These are phyloP conservation scores for Diaporthe helianthi DNA, from an alignment of 2,329 filamentous ascomycete genomes.

Conservation along the genomic window DNA sequence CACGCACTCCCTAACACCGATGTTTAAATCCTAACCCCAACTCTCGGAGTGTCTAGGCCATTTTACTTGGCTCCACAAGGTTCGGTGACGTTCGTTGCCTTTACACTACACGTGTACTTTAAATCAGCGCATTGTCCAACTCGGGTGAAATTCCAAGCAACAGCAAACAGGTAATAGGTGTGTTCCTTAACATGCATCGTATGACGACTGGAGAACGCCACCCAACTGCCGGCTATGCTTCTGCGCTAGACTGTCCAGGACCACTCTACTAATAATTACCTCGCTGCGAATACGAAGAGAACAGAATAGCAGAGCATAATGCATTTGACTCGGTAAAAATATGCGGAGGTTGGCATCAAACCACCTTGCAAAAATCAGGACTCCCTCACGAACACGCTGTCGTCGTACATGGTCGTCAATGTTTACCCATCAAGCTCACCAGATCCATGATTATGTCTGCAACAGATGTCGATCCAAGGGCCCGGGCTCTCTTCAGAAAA, in stretches of 20 bases:
- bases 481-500: neutral
- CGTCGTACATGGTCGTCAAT: neutral
- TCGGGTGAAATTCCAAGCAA: no score
- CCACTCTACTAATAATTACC: no score
- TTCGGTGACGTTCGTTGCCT: neutral
- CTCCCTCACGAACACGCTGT: neutral
- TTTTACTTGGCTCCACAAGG: neutral
- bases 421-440: constrained; percentile 5
- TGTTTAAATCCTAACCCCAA: constrained; percentile 27
- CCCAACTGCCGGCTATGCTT: neutral
- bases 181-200: neutral
- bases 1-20: constrained; percentile 24
- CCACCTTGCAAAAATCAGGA: neutral
- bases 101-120: no score
- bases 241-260: neutral
- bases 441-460: constrained; percentile 7
- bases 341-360: neutral
- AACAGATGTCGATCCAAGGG: constrained; percentile 4
- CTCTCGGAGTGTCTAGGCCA: no score
- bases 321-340: neutral
- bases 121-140: neutral
- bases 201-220: neutral
- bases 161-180: neutral
- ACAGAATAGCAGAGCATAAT: neutral
- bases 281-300: neutral